A percentile compares a stretch with the other conserved stretches of the same genome.
Evolutionary conservation across 495 filamentous ascomycete genomes (phyloP).

Genomic region (Apodospora peruviana): DNA sequence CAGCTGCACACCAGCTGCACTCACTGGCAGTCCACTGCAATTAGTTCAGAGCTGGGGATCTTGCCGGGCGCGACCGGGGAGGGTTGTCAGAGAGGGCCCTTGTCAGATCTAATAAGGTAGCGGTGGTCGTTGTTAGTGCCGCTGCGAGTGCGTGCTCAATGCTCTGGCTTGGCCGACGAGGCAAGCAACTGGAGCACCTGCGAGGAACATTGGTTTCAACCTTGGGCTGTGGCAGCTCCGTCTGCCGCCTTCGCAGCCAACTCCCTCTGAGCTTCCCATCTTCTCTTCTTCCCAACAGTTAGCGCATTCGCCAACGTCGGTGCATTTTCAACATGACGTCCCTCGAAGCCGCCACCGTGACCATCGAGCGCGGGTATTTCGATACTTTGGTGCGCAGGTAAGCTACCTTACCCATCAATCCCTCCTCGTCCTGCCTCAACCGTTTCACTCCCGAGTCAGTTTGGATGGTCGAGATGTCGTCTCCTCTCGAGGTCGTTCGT

Average conservation of each 20-base stretch:
- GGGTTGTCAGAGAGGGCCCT: too few relatives aligned
- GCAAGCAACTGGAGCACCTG: not conserved
- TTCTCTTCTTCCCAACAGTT: slow-evolving; percentile 1
- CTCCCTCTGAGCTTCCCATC: not conserved
- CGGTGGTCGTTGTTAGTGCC: too few relatives aligned
- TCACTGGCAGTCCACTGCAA: too few relatives aligned
- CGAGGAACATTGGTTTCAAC: not conserved
- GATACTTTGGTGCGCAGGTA: slow-evolving; percentile 49
- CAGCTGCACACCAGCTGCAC: too few relatives aligned
- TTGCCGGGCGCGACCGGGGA: too few relatives aligned
- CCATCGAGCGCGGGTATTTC: slow-evolving; percentile 47
- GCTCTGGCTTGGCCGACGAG: not conserved
- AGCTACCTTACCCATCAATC: slow-evolving; percentile 7
- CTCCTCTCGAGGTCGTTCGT: too few relatives aligned
- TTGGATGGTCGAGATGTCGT: too few relatives aligned
- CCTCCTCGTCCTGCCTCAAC: too few relatives aligned
- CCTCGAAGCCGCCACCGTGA: slow-evolving; percentile 32
- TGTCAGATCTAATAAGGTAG: too few relatives aligned
- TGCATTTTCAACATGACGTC: slow-evolving; percentile 16
- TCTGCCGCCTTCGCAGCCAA: not conserved
- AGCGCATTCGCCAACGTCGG: not conserved
- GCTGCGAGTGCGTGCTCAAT: not conserved
- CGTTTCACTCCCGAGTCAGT: too few relatives aligned
- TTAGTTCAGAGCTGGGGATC: too few relatives aligned
- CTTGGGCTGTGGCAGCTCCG: not conserved